Evolutionary conservation across 2,329 filamentous ascomycete genomes (phyloP).

Genomic region (Pseudocercospora eumusae): DNA sequence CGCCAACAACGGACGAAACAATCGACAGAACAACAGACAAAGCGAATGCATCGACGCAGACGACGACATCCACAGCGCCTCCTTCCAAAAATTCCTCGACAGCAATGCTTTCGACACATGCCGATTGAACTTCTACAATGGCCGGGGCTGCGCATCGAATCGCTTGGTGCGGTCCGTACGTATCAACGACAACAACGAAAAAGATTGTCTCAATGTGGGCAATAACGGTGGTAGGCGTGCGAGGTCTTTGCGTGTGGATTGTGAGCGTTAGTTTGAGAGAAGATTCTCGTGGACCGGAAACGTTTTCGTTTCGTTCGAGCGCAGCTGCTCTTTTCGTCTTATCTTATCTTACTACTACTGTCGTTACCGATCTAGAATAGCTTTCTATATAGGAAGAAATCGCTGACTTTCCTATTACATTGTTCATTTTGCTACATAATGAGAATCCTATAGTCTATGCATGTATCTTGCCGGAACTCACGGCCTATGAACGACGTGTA

Average conservation of each 20-base stretch:
- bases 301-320: background rate
- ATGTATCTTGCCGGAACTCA: too few relatives aligned
- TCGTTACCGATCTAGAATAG: background rate
- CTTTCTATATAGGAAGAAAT: background rate
- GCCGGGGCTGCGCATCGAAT: background rate
- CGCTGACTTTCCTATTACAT: background rate
- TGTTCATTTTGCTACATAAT: too few relatives aligned
- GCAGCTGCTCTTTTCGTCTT: background rate
- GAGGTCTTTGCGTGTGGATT: background rate
- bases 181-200: background rate
- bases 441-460: too few relatives aligned
- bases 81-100: constrained; percentile 17
- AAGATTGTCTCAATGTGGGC: background rate
- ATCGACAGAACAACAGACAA: constrained; percentile 2
- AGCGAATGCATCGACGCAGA: constrained; percentile 13
- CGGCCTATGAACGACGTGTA: too few relatives aligned
- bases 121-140: constrained; percentile 4
- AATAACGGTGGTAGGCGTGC: background rate
- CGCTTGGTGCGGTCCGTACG: background rate
- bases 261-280: background rate
- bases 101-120: constrained; percentile 5
- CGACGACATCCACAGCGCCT: constrained; percentile 13
- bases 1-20: background rate
- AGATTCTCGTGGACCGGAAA: background rate
- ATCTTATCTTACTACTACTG: background rate